Conservation (phyloP, 108 stramenopile genomes). For the Stephanodiscus minutulus region DNA sequence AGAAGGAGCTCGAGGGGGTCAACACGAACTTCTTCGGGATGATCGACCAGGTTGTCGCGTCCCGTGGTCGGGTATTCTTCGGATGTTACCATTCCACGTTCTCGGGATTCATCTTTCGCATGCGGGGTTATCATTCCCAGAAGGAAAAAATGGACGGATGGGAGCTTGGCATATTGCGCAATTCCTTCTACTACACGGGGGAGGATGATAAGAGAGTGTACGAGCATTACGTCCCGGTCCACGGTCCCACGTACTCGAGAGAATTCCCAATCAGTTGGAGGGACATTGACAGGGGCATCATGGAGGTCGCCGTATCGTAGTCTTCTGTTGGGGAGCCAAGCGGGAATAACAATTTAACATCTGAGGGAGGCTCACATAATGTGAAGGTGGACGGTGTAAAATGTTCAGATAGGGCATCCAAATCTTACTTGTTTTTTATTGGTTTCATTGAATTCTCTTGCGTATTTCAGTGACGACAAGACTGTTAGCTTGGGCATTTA, state of each 20-base stretch:
- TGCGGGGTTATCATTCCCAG: conserved; percentile 77
- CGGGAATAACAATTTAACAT: background rate
- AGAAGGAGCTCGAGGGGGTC: conserved; percentile 40
- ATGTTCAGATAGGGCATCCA: background rate
- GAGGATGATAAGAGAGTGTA: conserved; percentile 46
- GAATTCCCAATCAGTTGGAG: conserved; percentile 84
- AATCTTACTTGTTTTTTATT: background rate
- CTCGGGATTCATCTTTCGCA: conserved; percentile 81
- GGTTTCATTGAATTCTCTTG: background rate
- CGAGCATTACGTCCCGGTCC: conserved; percentile 54
- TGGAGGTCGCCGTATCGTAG: conserved; percentile 21
- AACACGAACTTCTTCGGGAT: conserved; percentile 62
- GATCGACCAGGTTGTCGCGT: conserved; percentile 84
- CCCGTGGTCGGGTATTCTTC: conserved; percentile 69
- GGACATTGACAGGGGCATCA: conserved; percentile 62
- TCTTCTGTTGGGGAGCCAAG: background rate
- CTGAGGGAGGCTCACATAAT: too few relatives aligned
- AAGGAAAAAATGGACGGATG: conserved; percentile 64
- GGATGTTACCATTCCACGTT: conserved; percentile 85
- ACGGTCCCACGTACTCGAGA: conserved; percentile 57
- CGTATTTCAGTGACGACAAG: background rate
- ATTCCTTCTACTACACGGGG: conserved; percentile 69
- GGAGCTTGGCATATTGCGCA: conserved; percentile 52
- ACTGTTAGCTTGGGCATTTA: background rate
- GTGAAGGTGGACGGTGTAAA: too few relatives aligned